phyloP scores from a whole-genome alignment of 352 stramenopile genomes.

The Pythium scleroteichum region DNA sequence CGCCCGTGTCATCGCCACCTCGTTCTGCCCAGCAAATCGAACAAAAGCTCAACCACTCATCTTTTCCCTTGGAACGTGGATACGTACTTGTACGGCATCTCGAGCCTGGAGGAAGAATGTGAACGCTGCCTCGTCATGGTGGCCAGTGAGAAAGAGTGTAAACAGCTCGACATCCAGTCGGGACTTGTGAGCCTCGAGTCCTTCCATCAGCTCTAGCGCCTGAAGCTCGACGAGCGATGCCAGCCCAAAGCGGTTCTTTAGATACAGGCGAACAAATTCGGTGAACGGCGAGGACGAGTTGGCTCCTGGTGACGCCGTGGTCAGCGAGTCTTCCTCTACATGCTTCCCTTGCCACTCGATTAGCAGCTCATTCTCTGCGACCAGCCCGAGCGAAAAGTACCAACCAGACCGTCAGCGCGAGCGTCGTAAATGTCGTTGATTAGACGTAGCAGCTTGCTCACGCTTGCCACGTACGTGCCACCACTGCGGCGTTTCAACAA shows the following conservation, averaged over 20 bases:
- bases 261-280: conserved; percentile 51
- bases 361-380: neutral
- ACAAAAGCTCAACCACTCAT: neutral
- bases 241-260: conserved; percentile 70
- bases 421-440: conserved; percentile 80
- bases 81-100: conserved; percentile 40
- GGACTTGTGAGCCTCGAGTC: conserved; percentile 32
- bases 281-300: neutral
- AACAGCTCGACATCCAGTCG: conserved; percentile 64
- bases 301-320: neutral
- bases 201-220: conserved; percentile 54
- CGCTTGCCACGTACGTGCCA: conserved; percentile 19
- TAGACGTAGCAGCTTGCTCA: conserved; percentile 47
- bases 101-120: conserved; percentile 58
- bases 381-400: neutral
- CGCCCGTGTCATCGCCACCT: neutral
- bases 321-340: neutral
- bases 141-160: conserved; percentile 53
- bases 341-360: too few relatives aligned
- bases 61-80: neutral
- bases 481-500: conserved; percentile 1
- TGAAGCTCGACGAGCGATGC: conserved; percentile 64
- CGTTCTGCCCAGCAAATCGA: conserved; percentile 3
- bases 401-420: conserved; percentile 30
- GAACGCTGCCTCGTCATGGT: conserved; percentile 44